A percentile compares a stretch with the other conserved stretches of the same genome.
These are phyloP conservation scores for Blastobotrys persicus DNA, from an alignment of 1,139 yeast genomes.

Conservation along the genomic window DNA sequence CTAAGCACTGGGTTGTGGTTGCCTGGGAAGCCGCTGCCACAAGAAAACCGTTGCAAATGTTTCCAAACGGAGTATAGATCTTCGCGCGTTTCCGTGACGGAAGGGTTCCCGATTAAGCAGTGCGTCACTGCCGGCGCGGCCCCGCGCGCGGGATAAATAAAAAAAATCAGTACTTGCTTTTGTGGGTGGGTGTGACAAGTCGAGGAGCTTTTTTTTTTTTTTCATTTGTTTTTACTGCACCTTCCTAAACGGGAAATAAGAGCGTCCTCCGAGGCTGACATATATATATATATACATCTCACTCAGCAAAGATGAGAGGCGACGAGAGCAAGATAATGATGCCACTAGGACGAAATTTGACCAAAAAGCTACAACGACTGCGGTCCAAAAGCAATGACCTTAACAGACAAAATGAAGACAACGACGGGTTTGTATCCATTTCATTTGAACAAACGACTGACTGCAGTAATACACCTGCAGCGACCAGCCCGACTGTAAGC, in stretches of 20 bases:
- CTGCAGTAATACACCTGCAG: conserved; percentile 7
- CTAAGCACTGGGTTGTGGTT: too few species aligned
- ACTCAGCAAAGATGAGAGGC: neutral
- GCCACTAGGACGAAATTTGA: conserved; percentile 29
- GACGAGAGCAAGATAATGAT: conserved; percentile 13
- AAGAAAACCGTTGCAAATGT: too few species aligned
- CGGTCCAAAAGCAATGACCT: conserved; percentile 17
- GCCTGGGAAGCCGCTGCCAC: too few species aligned
- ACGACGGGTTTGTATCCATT: conserved; percentile 32
- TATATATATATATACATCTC: neutral
- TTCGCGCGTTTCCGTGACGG: too few species aligned
- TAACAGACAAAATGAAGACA: conserved; percentile 4
- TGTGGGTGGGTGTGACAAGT: too few species aligned
- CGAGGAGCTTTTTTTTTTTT: conserved; percentile 1
- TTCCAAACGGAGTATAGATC: too few species aligned
- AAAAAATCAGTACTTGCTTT: too few species aligned
- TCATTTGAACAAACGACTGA: conserved; percentile 27
- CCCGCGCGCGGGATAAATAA: neutral
- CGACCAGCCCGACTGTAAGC: neutral
- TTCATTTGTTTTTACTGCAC: neutral
- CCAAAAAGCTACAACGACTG: conserved; percentile 29
- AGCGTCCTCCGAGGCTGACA: neutral
- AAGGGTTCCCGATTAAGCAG: neutral
- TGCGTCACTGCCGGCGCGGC: neutral
- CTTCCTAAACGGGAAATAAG: neutral